Evolutionary conservation across 495 filamentous ascomycete genomes (phyloP), one percentile per base, ranked within the genome.

Genomic region (Penicillium desertorum): DNA sequence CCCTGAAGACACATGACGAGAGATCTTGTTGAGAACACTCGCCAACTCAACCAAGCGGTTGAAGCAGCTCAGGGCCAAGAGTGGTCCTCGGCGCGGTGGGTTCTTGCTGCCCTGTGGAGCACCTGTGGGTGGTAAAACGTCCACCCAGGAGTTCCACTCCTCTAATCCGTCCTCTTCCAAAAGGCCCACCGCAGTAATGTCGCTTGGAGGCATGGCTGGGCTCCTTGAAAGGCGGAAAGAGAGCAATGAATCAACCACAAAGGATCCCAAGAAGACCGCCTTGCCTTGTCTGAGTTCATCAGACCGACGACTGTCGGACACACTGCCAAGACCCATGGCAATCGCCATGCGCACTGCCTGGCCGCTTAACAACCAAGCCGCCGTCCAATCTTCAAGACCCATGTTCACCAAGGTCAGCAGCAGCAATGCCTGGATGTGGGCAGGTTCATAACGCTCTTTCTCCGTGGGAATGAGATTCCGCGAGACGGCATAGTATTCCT

Each of bases 111-210:
- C 62, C 22, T 70, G 63, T 29, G 57, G 52, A 52, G 47, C 61
- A 9, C 61, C 61, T 0, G 72, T 76, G 12, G 76, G 75, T 5
- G 73, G 75, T 29, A 82, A 66, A 29, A 81, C 81, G 51, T 83
- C 78, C 4, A 72, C 74, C 88, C 87, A 90, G 2, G 81, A 83
- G 57, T 87, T 84, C 88, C 86, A 90, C 67, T 90, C 86, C 57
- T 90, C 87, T 19, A 85, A 65, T 6, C 84, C 87, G 66, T 87
- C 83, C 66, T 88, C 84, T 56, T 81, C 77, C 11, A 86, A 61
- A 10, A 76, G 63, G 2, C 77, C 73, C 32, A 82, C 62, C 4
- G 68, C 56, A 10, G 64, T 58, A 16, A 85, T 50, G 57, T 85
- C 79, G 34, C 77, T 73, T 3, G 74, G 56, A 36, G 70, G 73